phyloP scores from a whole-genome alignment of 768 basidiomycete genomes.

The Tylopilus vinaceipallidus region DNA sequence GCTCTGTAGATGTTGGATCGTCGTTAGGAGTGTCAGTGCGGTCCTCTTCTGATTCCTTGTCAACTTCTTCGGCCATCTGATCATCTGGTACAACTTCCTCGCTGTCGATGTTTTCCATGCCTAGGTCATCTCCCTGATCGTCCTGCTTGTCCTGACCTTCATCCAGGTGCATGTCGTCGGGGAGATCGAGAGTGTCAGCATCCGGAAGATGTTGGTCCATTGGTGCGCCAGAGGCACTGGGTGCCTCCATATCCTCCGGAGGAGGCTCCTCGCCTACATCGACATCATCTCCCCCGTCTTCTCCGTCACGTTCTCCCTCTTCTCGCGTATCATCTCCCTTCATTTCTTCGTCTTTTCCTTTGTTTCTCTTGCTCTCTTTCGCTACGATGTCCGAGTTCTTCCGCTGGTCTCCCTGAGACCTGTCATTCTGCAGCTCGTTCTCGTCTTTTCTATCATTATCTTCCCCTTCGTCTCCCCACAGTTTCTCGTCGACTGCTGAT shows the following conservation, averaged over 20 bases:
- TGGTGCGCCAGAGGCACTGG: constrained; percentile 56
- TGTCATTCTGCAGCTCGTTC: constrained; percentile 61
- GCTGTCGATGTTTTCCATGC: constrained; percentile 39
- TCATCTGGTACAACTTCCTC: constrained; percentile 25
- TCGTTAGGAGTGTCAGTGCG: constrained; percentile 12
- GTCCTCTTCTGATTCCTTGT: constrained; percentile 8
- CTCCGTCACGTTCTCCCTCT: constrained; percentile 29
- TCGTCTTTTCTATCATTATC: constrained; percentile 47
- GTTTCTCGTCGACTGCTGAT: constrained; percentile 87
- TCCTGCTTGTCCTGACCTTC: constrained; percentile 31
- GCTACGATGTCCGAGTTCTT: constrained; percentile 70
- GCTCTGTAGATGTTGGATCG: constrained; percentile 24
- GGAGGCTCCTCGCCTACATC: constrained; percentile 35
- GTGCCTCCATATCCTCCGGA: constrained; percentile 40
- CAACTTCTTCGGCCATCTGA: constrained; percentile 28
- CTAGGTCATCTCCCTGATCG: constrained; percentile 23
- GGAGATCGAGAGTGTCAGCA: constrained; percentile 82
- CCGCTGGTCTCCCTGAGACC: constrained; percentile 44
- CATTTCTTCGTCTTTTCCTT: constrained; percentile 31
- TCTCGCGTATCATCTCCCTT: constrained; percentile 30
- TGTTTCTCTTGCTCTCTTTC: constrained; percentile 59
- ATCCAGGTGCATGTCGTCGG: constrained; percentile 77
- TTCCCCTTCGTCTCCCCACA: constrained; percentile 87
- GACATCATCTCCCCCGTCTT: constrained; percentile 27
- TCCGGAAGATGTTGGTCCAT: constrained; percentile 79